Evolutionary conservation across 306 rosid genomes (phyloP), one percentile per base, ranked within the genome.

Genomic region (Malus orientalis): DNA sequence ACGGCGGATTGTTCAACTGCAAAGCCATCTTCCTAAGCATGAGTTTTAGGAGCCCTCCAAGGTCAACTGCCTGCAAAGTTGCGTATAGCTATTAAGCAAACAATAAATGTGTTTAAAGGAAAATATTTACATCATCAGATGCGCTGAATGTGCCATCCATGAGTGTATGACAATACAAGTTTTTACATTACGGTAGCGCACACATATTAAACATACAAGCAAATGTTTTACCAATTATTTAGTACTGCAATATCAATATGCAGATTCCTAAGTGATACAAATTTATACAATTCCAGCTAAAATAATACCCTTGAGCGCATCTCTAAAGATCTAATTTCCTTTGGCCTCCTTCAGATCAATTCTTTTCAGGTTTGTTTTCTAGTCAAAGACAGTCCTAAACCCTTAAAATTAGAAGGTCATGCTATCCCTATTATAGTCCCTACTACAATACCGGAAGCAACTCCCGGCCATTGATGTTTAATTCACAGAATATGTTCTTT

Each of bases 1-100:
- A 89, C 1, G 98, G 96, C 18, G 96, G 98, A 74, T 91, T 80
- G 83, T 89, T 86, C 88, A 93, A 80, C 82, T 93, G 98, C 86
- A 84, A 27, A 62, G 89, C 73, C 84, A 93, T 87, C 87, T 91
- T 93, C 75, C 61, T 78, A 22, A 93, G 93, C 85, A 83, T 81
- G 74, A 84, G 88, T 80, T 87, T 93, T 82, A 93, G 76, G 79
- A 93, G 75, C 75, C 93, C 88, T 53, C 96, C 96, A 25, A 91
- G 91, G 66, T 93, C 96, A 84, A 84, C 81, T 63, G 95, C 90
- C 96, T 91, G 89, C 81, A 81, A 68, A 78, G 66, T 69, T 44
- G 60, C 66, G 73, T 12, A 57, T 15, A 57, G 36, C 32, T 32
- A 54, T 10, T 25, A 62, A 29, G 59, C 36, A 40, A 70, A 18